Base-by-base conservation (phyloP, 805 yeast species). In the Lachancea sp. region DNA sequence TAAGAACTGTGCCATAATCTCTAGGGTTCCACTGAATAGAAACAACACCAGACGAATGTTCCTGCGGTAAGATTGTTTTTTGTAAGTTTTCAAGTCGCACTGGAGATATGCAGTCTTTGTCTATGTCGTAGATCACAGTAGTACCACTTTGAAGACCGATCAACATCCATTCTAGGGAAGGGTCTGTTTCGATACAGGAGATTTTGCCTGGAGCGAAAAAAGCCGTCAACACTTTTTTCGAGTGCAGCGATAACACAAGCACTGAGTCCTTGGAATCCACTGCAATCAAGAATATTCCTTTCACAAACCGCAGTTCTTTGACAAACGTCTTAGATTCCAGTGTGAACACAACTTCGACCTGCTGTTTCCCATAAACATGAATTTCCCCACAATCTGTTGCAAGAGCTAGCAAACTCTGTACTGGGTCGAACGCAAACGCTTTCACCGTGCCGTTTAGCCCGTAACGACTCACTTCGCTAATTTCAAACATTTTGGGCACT, bases 11-110 rank as follows among this genome's bases (percentile, higher is more conserved):
- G 0, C 95, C 91, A 7, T 88, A 71, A 60, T 93, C 97, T 50
- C 97, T 73, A 3, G 99, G 99, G 57, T 87, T 93, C 75, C 95
- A 73, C 50, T 79, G 78, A 2, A 93, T 64, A 0, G 82, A 70
- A 1, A 77, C 59, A 1, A 89, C 93, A 1, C 85, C 79, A 0
- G 89, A 80, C 49, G 75, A 51, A 15, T 74, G 71, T 34, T 76
- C 80, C 41, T 74, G 73, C 0, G 86, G 81, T 36, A 81, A 66
- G 2, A 78, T 69, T 8, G 54, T 60, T 49, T 77, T 77, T 58
- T 89, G 96, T 27, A 85, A 69, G 57, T 85, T 86, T 42, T 78
- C 83, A 19, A 93, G 69, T 44, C 81, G 73, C 47, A 78, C 72
- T 2, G 83, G 81, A 0, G 96, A 77, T 51, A 81, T 62, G 22